Percentiles rank a stretch among this genome's conserved stretches.
Conservation (phyloP, 2,329 filamentous ascomycete genomes). For the Talaromyces islandicus region DNA sequence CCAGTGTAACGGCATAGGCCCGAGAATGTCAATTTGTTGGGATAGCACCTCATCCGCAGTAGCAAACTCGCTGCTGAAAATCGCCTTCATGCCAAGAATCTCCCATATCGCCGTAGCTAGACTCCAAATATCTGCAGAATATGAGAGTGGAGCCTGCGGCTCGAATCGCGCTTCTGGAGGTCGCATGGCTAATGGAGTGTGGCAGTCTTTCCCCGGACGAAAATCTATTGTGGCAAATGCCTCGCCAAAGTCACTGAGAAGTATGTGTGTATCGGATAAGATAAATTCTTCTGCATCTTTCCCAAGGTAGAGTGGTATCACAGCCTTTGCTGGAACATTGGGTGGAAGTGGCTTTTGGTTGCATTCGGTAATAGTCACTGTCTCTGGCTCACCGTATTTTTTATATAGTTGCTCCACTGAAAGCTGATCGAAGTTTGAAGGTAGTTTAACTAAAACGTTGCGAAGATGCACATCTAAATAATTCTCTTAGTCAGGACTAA, state of each 20-base stretch:
- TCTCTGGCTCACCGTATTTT: constrained; percentile 23
- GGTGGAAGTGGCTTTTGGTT: constrained; percentile 19
- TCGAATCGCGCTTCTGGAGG: constrained; percentile 22
- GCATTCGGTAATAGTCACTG: constrained; percentile 17
- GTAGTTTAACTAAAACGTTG: constrained; percentile 14
- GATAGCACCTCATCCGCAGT: constrained; percentile 14
- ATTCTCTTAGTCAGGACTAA: neutral
- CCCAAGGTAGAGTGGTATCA: constrained; percentile 18
- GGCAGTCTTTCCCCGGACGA: constrained; percentile 15
- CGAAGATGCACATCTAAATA: constrained; percentile 18
- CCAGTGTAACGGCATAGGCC: constrained; percentile 6
- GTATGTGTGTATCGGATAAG: constrained; percentile 18
- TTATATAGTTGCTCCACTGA: constrained; percentile 27
- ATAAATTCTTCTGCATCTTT: constrained; percentile 14
- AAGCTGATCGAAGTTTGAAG: constrained; percentile 19
- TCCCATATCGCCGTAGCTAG: constrained; percentile 22
- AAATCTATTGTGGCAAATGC: constrained; percentile 13
- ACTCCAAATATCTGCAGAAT: constrained; percentile 23
- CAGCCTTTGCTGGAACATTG: constrained; percentile 22
- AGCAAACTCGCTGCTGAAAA: constrained; percentile 7
- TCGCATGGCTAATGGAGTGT: constrained; percentile 12
- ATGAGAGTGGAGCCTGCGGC: constrained; percentile 14
- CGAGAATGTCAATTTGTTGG: constrained; percentile 19
- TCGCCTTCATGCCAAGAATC: constrained; percentile 21
- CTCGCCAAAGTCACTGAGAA: constrained; percentile 33